Base-by-base conservation (phyloP, 306 rosid species). In the Inga oerstediana region DNA sequence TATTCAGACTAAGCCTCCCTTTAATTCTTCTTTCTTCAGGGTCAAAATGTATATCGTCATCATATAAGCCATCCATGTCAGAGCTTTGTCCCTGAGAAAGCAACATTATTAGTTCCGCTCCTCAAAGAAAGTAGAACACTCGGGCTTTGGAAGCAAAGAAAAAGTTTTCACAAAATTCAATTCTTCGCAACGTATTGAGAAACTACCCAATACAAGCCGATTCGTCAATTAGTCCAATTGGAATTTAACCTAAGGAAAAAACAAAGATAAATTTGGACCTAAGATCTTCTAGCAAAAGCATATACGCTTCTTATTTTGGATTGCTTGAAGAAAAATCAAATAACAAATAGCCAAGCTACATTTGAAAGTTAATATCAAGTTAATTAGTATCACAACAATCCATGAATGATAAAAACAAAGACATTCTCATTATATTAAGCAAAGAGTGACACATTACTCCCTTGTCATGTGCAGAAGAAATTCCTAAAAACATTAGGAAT, bases 1-100 rank as follows among this genome's bases (percentile, higher is more conserved):
- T 76, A 81, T 78, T 89, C 73, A 93, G 94, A 79, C 77, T 87
- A 32, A 87, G 90, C 86, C 86, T 92, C 82, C 78, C 89, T 74
- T 66, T 44, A 64, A 49, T 80, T 77, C 88, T 84, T 74, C 85
- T 68, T 61, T 34, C 76, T 44, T 61, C 68, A 70, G 64, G 75
- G 34, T 80, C 84, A 71, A 78, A 66, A 83, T 83, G 81, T 72
- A 73, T 27, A 73, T 66, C 82, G 74, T 89, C 89, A 52, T 88
- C 83, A 45, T 69, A 86, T 20, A 84, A 84, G 27, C 54, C 58
- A 73, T 84, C 89, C 83, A 74, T 13, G 48, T 67, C 66, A 83
- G 52, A 69, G 24, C 59, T 79, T 77, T 79, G 54, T 58, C 65
- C 89, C 89, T 91, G 87, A 79, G 80, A 88, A 88, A 30, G 43